Evolutionary conservation across 139 green algal species (phyloP).

Genomic region (Astrephomene gubernaculifera): DNA sequence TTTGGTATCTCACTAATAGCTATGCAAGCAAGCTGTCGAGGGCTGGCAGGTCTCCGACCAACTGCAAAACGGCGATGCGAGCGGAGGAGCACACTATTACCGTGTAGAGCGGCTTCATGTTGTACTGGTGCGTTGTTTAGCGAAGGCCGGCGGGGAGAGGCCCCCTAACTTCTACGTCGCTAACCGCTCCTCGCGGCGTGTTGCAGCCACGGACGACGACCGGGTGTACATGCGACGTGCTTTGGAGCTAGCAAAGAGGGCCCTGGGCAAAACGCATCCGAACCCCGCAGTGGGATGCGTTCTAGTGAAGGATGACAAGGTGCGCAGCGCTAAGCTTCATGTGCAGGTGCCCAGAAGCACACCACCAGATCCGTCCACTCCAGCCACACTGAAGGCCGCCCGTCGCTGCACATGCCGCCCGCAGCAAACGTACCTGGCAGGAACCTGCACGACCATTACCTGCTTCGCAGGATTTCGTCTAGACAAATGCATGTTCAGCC

Average conservation of each 20-base stretch:
- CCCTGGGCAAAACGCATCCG: conserved; percentile 86
- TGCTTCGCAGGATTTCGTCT: no score
- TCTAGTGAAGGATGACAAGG: conserved; percentile 83
- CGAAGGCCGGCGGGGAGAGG: neutral
- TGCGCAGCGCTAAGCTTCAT: conserved; percentile 39
- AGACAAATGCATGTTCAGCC: no score
- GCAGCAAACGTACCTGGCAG: no score
- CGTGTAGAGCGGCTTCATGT: neutral
- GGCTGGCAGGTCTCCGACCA: neutral
- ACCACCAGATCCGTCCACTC: no score
- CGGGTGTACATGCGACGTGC: conserved; percentile 83
- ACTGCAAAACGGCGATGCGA: neutral
- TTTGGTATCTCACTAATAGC: no score
- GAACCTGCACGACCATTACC: no score
- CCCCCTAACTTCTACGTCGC: neutral
- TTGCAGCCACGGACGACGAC: conserved; percentile 59
- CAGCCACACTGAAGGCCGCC: no score
- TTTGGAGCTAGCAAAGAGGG: conserved; percentile 83
- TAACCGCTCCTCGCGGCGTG: neutral
- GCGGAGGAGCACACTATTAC: neutral
- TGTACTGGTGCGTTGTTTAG: neutral
- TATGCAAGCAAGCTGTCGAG: neutral
- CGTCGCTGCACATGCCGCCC: no score
- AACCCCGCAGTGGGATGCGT: conserved; percentile 98
- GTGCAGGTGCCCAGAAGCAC: no score